Conservation (phyloP, 306 rosid genomes). For the Luffa aegyptiaca region DNA sequence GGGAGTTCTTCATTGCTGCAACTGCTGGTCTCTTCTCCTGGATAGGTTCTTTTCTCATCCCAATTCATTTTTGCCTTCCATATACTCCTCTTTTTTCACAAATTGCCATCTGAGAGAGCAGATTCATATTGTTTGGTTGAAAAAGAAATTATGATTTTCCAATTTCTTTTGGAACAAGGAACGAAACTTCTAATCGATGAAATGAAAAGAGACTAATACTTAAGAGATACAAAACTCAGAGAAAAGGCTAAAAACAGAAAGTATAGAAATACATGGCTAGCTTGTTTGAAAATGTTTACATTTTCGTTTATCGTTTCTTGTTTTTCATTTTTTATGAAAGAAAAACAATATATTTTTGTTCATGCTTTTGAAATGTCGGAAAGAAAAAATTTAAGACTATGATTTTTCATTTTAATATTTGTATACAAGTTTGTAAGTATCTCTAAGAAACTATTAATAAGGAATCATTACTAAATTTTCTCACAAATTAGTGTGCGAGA, state of each 20-base stretch:
- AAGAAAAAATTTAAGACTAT: too few relatives aligned
- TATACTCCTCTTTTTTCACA: neutral
- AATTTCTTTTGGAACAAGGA: neutral
- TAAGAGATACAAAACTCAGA: too few relatives aligned
- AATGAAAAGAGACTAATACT: too few relatives aligned
- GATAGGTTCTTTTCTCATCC: slow-evolving; percentile 2
- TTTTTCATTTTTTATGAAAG: neutral
- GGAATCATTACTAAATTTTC: too few relatives aligned
- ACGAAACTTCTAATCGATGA: too few relatives aligned
- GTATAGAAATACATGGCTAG: neutral
- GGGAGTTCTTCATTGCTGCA: slow-evolving; percentile 5
- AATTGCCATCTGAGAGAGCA: neutral
- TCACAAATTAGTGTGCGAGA: neutral
- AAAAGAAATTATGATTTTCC: neutral
- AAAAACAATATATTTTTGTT: neutral
- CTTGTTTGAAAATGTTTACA: neutral
- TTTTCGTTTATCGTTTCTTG: neutral
- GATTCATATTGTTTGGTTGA: neutral
- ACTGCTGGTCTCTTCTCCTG: neutral
- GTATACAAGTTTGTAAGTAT: too few relatives aligned
- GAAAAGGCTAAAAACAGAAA: too few relatives aligned
- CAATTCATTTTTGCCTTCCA: neutral
- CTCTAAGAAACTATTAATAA: too few relatives aligned
- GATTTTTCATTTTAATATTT: too few relatives aligned
- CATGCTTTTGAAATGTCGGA: too few relatives aligned